These are phyloP conservation scores for Pseudocercospora macadamiae DNA, from an alignment of 2,329 filamentous ascomycete species.

Conservation along the genomic window DNA sequence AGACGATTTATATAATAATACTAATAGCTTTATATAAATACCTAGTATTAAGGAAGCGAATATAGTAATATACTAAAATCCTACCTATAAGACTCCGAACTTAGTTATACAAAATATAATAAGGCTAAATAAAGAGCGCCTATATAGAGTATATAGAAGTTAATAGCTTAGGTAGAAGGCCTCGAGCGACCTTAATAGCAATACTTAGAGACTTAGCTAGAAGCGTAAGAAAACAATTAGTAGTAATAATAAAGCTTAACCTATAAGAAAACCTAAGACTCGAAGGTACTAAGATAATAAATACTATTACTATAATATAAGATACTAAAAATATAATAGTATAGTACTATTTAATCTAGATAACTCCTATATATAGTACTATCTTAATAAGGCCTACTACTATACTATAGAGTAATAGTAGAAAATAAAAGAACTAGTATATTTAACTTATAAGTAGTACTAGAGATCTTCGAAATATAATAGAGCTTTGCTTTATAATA, in stretches of 20 bases:
- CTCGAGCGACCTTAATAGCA: too few relatives aligned
- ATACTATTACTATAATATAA: neutral
- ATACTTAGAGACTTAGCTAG: neutral
- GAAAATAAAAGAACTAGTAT: too few relatives aligned
- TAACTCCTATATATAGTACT: neutral
- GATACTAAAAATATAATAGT: neutral
- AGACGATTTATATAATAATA: too few relatives aligned
- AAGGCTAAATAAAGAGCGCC: neutral
- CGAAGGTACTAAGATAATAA: neutral
- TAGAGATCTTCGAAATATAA: too few relatives aligned
- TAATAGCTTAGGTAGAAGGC: too few relatives aligned
- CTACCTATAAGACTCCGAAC: neutral
- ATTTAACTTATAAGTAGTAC: too few relatives aligned
- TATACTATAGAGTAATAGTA: too few relatives aligned
- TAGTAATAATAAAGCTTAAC: neutral
- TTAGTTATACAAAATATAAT: neutral
- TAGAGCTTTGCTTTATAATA: too few relatives aligned
- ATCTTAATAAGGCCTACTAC: too few relatives aligned
- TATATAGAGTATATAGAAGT: neutral
- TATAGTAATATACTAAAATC: neutral
- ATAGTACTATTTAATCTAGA: neutral
- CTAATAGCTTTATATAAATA: neutral
- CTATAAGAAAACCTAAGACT: neutral
- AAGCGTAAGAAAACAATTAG: neutral
- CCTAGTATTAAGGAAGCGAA: neutral